Conservation (phyloP, 257 asterid species). For the Voacanga thouarsii region DNA sequence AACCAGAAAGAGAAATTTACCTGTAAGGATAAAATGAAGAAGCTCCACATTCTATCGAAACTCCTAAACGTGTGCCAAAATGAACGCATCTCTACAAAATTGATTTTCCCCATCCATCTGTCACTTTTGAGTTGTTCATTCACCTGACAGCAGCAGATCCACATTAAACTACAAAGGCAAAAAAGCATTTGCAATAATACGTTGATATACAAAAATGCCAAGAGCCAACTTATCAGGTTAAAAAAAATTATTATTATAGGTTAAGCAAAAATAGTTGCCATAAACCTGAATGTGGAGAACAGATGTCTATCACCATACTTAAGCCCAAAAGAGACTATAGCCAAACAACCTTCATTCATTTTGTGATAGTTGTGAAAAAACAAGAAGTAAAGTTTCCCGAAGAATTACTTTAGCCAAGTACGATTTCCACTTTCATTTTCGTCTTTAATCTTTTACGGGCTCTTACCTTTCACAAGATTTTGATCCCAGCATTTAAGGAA, state of each 20-base stretch:
- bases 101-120: slow-evolving; percentile 83
- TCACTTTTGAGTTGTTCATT: slow-evolving; percentile 44
- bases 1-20: slow-evolving; percentile 34
- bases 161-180: slow-evolving; percentile 8
- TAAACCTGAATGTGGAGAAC: neutral
- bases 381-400: neutral
- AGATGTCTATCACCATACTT: neutral
- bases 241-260: neutral
- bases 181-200: neutral
- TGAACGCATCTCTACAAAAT: slow-evolving; percentile 91
- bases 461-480: neutral
- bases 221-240: neutral
- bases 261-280: neutral
- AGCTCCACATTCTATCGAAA: slow-evolving; percentile 95
- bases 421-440: neutral
- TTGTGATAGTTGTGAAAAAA: too few relatives aligned
- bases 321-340: neutral
- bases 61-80: slow-evolving; percentile 90
- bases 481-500: neutral
- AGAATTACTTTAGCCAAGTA: neutral
- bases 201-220: neutral
- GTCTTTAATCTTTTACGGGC: neutral
- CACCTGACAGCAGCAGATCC: slow-evolving; percentile 46
- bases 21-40: slow-evolving; percentile 80
- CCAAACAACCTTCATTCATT: neutral